Base-by-base conservation (phyloP, 768 basidiomycete genomes). In the Pleurotus salmoneostramineus region DNA sequence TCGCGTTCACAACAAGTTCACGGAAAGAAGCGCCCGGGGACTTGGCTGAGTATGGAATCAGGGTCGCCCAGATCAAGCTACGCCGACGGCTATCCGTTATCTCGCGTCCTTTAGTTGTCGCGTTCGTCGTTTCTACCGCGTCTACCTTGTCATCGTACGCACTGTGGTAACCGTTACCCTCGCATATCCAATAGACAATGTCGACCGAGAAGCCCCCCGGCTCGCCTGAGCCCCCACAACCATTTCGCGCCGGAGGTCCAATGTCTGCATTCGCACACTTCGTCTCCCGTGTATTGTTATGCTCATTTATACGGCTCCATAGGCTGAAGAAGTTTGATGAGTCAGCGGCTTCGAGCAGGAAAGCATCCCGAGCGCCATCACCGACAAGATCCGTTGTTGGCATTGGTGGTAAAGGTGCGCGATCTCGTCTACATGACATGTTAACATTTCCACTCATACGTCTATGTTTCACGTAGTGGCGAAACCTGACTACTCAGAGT, bases 401-500 rank as follows among this genome's bases (percentile, higher is more conserved):
- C 11, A 95, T 95, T 58, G 93, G 93, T 36, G 87, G 84, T 62
- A 95, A 93, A 79, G 93, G 93, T 91, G 62, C 50, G 70, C 64
- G 4, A 8, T 6, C 11, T 47, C 14, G 14, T 35, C 14, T 35
- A 50, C 48, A 27, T 52, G 27, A 34, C 21, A 14, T 36, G 11
- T 56, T 35, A 48, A 15, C 57, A 31, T 57, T 33, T 58, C 44
- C 54, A 11, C 50, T 43, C 60, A 42, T 62, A 6, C 48, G 27
- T 37, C 55, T 57, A 43, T 56, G 51, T 34, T 43, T 10, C 48
- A 40, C 47, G 46, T 62, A 95, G 93, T 96, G 48, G 89, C 91
- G 56, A 98, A 96, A 71, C 97, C 97, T 4, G 97, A 99, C 67
- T 98, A 98, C 65, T 97, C 95, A 3, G 95, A 98, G 68, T 93